phyloP scores from a whole-genome alignment of 2,329 filamentous ascomycete species.

The Pseudogymnoascus sp. region DNA sequence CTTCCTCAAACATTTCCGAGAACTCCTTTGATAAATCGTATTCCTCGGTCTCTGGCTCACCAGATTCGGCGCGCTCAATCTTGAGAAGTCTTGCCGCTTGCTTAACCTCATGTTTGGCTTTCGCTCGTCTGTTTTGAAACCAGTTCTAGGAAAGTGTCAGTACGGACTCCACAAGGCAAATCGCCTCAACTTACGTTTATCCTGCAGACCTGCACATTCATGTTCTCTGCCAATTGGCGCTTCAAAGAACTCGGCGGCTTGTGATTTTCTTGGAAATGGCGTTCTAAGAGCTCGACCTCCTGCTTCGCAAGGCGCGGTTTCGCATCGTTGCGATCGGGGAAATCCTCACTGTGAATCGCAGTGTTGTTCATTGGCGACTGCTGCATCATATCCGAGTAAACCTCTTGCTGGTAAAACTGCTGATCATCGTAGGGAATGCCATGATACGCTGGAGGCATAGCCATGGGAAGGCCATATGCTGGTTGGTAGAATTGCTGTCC shows the following conservation, averaged over 20 bases:
- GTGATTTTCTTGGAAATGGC: slow-evolving; percentile 54
- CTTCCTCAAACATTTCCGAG: slow-evolving; percentile 9
- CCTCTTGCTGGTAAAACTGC: not conserved
- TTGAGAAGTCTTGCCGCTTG: slow-evolving; percentile 37
- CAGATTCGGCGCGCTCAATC: slow-evolving; percentile 30
- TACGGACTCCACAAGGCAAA: not conserved
- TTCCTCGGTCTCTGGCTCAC: slow-evolving; percentile 22
- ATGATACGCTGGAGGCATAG: not conserved
- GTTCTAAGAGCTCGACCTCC: slow-evolving; percentile 50
- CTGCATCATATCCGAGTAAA: slow-evolving; percentile 7
- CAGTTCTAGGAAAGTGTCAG: slow-evolving; percentile 46
- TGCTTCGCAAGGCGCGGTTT: slow-evolving; percentile 49
- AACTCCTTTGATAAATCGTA: slow-evolving; percentile 16
- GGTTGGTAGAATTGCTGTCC: not conserved
- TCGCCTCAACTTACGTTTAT: slow-evolving; percentile 45
- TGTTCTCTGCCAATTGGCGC: slow-evolving; percentile 50
- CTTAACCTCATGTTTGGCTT: slow-evolving; percentile 49
- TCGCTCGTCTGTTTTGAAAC: slow-evolving; percentile 55
- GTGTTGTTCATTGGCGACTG: not conserved
- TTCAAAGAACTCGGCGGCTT: slow-evolving; percentile 56
- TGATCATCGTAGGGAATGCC: not conserved
- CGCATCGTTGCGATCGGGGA: slow-evolving; percentile 29
- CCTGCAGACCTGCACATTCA: slow-evolving; percentile 53
- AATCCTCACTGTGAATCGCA: slow-evolving; percentile 1
- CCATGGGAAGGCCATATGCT: not conserved